Conservation (phyloP, 2,329 filamentous ascomycete genomes). For the Claviceps monticola region DNA sequence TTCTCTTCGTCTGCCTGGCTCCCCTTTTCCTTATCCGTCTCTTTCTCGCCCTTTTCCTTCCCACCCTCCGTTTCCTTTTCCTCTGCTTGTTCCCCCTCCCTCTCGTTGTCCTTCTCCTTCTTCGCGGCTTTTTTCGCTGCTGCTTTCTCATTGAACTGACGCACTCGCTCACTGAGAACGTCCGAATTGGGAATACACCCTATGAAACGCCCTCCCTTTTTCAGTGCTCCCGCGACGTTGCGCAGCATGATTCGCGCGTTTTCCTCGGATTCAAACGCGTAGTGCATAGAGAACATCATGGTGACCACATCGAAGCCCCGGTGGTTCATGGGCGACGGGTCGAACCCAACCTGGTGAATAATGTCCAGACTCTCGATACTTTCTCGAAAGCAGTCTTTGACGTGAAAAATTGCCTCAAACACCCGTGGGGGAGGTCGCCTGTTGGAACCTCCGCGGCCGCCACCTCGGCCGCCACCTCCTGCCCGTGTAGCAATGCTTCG, state of each 20-base stretch:
- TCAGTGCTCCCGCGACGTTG: slow-evolving; percentile 80
- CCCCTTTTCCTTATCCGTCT: not conserved
- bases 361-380: slow-evolving; percentile 70
- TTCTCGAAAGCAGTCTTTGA: slow-evolving; percentile 87
- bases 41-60: not conserved
- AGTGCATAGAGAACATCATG: slow-evolving; percentile 99
- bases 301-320: slow-evolving; percentile 91
- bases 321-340: slow-evolving; percentile 55
- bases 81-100: slow-evolving; percentile 12
- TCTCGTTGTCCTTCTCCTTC: slow-evolving; percentile 21
- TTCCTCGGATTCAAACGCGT: slow-evolving; percentile 85
- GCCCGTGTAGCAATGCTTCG: slow-evolving; percentile 52
- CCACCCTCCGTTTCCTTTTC: not conserved
- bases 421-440: slow-evolving; percentile 39
- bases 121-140: slow-evolving; percentile 27
- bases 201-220: slow-evolving; percentile 88
- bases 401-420: slow-evolving; percentile 77
- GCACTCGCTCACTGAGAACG: slow-evolving; percentile 67
- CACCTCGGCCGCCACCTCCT: slow-evolving; percentile 36
- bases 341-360: slow-evolving; percentile 76
- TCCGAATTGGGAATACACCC: slow-evolving; percentile 97
- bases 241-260: slow-evolving; percentile 85
- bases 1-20: not conserved
- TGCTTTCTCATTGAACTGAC: slow-evolving; percentile 50
- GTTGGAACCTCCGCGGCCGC: slow-evolving; percentile 37